Evolutionary conservation across 768 basidiomycete species (phyloP).

Genomic region (Suillus weaverae): DNA sequence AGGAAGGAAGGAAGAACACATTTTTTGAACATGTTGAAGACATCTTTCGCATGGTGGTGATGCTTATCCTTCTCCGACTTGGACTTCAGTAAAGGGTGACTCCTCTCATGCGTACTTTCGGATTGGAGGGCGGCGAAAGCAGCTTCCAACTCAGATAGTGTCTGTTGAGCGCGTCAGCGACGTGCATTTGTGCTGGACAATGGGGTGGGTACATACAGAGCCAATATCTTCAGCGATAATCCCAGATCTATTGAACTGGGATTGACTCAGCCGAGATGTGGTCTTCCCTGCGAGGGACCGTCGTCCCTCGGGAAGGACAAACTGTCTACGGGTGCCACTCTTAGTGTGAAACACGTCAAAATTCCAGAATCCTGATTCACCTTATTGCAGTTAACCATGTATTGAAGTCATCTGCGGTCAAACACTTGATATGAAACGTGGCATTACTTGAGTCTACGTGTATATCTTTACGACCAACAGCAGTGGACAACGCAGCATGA

Average conservation of each 20-base stretch:
- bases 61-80: slow-evolving; percentile 49
- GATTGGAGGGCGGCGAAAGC: slow-evolving; percentile 46
- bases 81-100: slow-evolving; percentile 28
- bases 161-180: slow-evolving; percentile 36
- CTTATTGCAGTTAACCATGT: slow-evolving; percentile 76
- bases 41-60: slow-evolving; percentile 34
- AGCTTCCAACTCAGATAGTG: slow-evolving; percentile 57
- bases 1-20: slow-evolving; percentile 40
- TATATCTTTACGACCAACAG: slow-evolving; percentile 72
- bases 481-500: slow-evolving; percentile 76
- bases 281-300: slow-evolving; percentile 36
- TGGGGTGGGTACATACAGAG: slow-evolving; percentile 41
- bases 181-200: slow-evolving; percentile 3
- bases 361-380: slow-evolving; percentile 35
- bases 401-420: slow-evolving; percentile 69
- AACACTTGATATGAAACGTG: slow-evolving; percentile 81
- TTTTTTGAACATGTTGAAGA: slow-evolving; percentile 65
- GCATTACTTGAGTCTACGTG: slow-evolving; percentile 75
- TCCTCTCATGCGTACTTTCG: slow-evolving; percentile 40
- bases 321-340: slow-evolving; percentile 47
- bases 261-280: slow-evolving; percentile 43
- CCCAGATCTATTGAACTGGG: slow-evolving; percentile 48
- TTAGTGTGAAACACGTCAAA: slow-evolving; percentile 2
- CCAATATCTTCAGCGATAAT: slow-evolving; percentile 67
- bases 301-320: slow-evolving; percentile 45